A percentile compares a stretch with the other conserved stretches of the same genome.
phyloP scores from a whole-genome alignment of 2,329 filamentous ascomycete species.

The Emericellopsis cladophorae region DNA sequence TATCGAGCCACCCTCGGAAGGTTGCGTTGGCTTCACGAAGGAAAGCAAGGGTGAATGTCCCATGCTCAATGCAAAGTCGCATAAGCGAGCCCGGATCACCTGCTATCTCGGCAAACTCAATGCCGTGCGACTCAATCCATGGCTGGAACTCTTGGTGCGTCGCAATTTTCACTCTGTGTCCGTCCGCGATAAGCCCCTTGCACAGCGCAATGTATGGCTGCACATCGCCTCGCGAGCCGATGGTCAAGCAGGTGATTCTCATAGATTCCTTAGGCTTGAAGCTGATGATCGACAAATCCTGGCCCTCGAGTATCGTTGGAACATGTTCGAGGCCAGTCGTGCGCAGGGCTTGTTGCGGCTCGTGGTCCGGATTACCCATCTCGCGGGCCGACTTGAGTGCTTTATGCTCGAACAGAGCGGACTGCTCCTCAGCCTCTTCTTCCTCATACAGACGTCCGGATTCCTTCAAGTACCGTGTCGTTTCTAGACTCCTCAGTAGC shows the following conservation, averaged over 20 bases:
- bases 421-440: conserved; percentile 59
- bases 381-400: conserved; percentile 64
- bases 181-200: conserved; percentile 78
- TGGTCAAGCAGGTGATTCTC: conserved; percentile 84
- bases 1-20: conserved; percentile 92
- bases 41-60: conserved; percentile 92
- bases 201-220: conserved; percentile 96
- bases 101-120: conserved; percentile 79
- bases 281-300: conserved; percentile 74
- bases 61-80: conserved; percentile 91
- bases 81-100: conserved; percentile 92
- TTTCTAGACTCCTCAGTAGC: conserved; percentile 64
- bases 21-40: conserved; percentile 74
- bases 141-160: conserved; percentile 82
- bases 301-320: conserved; percentile 74
- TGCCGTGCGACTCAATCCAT: conserved; percentile 88
- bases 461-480: conserved; percentile 56
- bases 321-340: conserved; percentile 37
- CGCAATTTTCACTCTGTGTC: conserved; percentile 76
- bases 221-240: conserved; percentile 89
- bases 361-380: conserved; percentile 36
- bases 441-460: conserved; percentile 55
- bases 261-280: conserved; percentile 77
- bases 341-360: conserved; percentile 33
- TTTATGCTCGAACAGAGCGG: conserved; percentile 69